Evolutionary conservation across 192 early-diverging fungal genomes (phyloP).

Genomic region (Pecoramyces ruminantium): DNA sequence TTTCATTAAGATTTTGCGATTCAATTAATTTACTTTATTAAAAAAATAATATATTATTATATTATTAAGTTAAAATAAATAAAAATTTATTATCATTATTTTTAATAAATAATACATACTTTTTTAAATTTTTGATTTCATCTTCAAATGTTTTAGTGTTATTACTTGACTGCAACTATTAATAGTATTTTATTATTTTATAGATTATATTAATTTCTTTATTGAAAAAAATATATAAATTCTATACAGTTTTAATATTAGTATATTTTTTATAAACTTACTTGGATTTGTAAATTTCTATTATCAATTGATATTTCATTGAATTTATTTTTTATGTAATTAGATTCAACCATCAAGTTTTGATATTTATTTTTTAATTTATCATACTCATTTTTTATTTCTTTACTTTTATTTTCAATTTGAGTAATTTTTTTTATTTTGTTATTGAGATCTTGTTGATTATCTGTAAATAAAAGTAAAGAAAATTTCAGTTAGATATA

Average conservation of each 20-base stretch:
- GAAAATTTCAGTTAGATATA: no score
- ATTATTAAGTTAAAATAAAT: no score
- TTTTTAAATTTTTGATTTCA: slow-evolving; percentile 28
- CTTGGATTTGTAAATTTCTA: neutral
- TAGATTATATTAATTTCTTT: neutral
- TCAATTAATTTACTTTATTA: slow-evolving; percentile 18
- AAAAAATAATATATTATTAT: no score
- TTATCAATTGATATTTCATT: neutral
- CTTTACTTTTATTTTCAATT: neutral
- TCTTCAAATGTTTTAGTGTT: slow-evolving; percentile 18
- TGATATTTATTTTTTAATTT: neutral
- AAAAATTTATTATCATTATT: no score
- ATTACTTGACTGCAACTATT: neutral
- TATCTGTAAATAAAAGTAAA: neutral
- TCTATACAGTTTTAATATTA: no score
- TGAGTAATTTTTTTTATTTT: neutral
- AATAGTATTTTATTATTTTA: neutral
- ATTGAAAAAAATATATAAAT: no score
- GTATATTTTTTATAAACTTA: neutral
- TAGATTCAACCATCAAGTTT: neutral
- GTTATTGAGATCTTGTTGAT: neutral
- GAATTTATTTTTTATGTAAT: neutral
- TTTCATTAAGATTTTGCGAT: slow-evolving; percentile 18
- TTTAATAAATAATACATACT: no score
- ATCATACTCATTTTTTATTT: neutral